These are phyloP conservation scores for Colletotrichum sidae DNA, from an alignment of 2,329 filamentous ascomycete species.

Conservation along the genomic window DNA sequence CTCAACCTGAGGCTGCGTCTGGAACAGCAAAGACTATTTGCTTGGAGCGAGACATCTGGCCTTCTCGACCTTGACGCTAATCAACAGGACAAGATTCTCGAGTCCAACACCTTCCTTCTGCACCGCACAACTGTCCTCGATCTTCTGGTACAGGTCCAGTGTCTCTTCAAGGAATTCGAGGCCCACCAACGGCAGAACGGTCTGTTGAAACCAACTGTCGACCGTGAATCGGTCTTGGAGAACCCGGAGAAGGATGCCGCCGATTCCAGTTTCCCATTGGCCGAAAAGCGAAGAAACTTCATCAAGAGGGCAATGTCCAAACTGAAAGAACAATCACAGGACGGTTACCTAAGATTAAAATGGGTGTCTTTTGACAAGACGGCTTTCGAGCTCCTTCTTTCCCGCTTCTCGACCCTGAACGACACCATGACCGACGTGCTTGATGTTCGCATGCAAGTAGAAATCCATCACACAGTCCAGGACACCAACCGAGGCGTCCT, in stretches of 20 bases:
- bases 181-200: conserved; percentile 54
- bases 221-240: conserved; percentile 48
- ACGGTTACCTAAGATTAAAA: conserved; percentile 49
- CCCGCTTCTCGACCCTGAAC: conserved; percentile 57
- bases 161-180: conserved; percentile 59
- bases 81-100: conserved; percentile 54
- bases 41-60: conserved; percentile 62
- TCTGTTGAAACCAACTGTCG: conserved; percentile 48
- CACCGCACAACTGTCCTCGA: conserved; percentile 62
- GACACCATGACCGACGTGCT: conserved; percentile 61
- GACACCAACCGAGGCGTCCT: conserved; percentile 60
- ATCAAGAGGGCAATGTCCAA: conserved; percentile 57
- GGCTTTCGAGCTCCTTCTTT: conserved; percentile 57
- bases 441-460: conserved; percentile 58
- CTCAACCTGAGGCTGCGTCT: conserved; percentile 61
- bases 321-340: conserved; percentile 51
- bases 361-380: conserved; percentile 61
- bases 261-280: conserved; percentile 57
- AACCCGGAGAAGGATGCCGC: conserved; percentile 58
- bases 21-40: conserved; percentile 62
- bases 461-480: conserved; percentile 60
- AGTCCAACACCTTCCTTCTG: conserved; percentile 60
- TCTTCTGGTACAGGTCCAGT: conserved; percentile 59
- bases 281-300: conserved; percentile 53
- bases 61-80: conserved; percentile 57